Evolutionary conservation across 2,329 filamentous ascomycete genomes (phyloP).

Genomic region (Arachnomyces sp.): DNA sequence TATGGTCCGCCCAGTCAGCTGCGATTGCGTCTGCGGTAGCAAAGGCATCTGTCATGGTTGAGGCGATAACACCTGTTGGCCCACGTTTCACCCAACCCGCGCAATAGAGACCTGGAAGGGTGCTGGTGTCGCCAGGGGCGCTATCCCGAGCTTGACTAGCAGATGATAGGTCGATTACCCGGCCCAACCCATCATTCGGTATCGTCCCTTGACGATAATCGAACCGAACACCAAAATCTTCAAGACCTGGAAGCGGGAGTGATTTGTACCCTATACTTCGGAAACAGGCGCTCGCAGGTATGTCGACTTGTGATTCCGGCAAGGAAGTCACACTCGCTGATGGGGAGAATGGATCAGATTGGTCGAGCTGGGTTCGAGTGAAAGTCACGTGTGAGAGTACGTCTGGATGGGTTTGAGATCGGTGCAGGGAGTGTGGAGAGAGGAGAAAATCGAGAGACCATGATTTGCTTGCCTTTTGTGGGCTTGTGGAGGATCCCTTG

Average conservation of each 20-base stretch:
- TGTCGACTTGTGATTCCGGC: conserved; percentile 36
- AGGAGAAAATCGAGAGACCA: conserved; percentile 85
- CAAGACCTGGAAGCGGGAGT: conserved; percentile 65
- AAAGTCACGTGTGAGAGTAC: conserved; percentile 62
- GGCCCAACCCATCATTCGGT: conserved; percentile 71
- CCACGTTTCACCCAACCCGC: conserved; percentile 95
- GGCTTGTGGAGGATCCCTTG: conserved; percentile 58
- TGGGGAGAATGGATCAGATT: conserved; percentile 47
- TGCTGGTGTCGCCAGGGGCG: conserved; percentile 15
- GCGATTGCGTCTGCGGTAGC: conserved; percentile 75
- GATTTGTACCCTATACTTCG: conserved; percentile 94
- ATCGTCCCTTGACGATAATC: conserved; percentile 67
- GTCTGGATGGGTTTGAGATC: conserved; percentile 37
- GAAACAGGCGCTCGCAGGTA: conserved; percentile 70
- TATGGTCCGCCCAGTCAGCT: conserved; percentile 56
- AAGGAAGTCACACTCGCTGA: conserved; percentile 36
- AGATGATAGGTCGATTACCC: conserved; percentile 47
- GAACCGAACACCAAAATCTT: conserved; percentile 64
- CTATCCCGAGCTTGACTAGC: conserved; percentile 6
- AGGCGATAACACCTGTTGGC: conserved; percentile 90
- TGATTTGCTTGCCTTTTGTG: conserved; percentile 49
- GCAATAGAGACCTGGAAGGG: conserved; percentile 73
- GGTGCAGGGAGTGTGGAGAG: conserved; percentile 64
- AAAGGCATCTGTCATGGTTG: conserved; percentile 93
- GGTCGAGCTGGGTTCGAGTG: conserved; percentile 43